Evolutionary conservation across 2,329 filamentous ascomycete species (phyloP), one percentile per base, ranked within the genome.

Genomic region (Cadophora sp.): DNA sequence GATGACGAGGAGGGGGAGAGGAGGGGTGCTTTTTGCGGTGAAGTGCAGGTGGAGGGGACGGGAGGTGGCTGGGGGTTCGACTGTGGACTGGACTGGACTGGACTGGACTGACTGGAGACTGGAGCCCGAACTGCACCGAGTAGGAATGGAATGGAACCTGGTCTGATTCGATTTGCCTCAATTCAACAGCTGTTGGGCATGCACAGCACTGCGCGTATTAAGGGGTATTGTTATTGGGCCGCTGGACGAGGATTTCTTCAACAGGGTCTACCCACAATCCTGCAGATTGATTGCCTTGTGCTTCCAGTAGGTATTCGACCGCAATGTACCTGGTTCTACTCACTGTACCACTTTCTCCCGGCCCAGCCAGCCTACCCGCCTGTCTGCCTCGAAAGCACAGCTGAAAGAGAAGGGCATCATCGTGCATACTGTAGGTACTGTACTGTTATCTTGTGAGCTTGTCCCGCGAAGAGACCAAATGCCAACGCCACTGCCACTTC

Each of bases 51-150:
- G 50, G 33, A 53, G 50, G 27, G 27, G 4, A 16, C 2, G 9
- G 11, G 30, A 20, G 53, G 53, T 56, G 53, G 53, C 30, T 56
- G 30, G 30, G 53, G 53, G 6, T 20, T 36, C 18, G 16, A 36
- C 27, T 16, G 24, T 24, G 18, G 13, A 56, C 33, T 18, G 6
- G 33, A 56, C n/a, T n/a, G n/a, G n/a, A n/a, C n/a, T n/a, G n/a
- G 30, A 33, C 4, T 33, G 30, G 30, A 33, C 30, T n/a, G n/a
- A 33, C 48, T 51, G 24, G 50, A 27, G 13, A 56, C 33, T 18
- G 6, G 33, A 56, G 53, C 53, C 53, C 33, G 53, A 56, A 56
- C 53, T 56, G 18, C 51, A 55, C 51, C 51, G 30, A 39, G 30
- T 16, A n/a, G 27, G 27, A 3, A 6, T 30, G 3, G 5, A 45